Percentiles rank a stretch among this genome's conserved stretches.
These are phyloP conservation scores for Mycena alexandri DNA, from an alignment of 768 basidiomycete species.

Conservation along the genomic window DNA sequence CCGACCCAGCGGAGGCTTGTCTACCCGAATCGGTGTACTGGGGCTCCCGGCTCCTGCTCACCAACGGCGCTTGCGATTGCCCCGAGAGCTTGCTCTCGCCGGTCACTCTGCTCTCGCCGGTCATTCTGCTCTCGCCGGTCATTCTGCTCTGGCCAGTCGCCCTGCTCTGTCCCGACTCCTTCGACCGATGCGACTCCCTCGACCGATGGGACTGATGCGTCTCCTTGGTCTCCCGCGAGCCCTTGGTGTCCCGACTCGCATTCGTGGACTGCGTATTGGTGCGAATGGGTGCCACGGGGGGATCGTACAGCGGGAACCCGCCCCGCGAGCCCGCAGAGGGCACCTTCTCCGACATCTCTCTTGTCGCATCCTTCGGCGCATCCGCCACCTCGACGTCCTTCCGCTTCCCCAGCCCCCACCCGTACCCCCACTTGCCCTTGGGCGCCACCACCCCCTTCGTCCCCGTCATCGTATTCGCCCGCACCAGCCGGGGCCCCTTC, in stretches of 20 bases:
- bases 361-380: constrained; percentile 16
- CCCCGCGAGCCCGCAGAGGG: constrained; percentile 46
- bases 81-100: constrained; percentile 49
- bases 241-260: constrained; percentile 44
- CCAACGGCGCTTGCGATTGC: neutral
- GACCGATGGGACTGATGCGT: constrained; percentile 41
- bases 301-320: constrained; percentile 54
- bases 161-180: constrained; percentile 17
- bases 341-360: constrained; percentile 42
- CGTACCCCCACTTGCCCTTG: constrained; percentile 72
- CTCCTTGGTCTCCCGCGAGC: constrained; percentile 16
- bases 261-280: constrained; percentile 56
- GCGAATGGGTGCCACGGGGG: constrained; percentile 50
- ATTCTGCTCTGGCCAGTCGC: constrained; percentile 44
- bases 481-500: constrained; percentile 57
- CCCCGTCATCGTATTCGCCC: constrained; percentile 68
- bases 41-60: no score
- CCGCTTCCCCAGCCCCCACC: constrained; percentile 74
- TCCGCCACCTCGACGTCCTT: constrained; percentile 58
- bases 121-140: constrained; percentile 46
- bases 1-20: constrained; percentile 44
- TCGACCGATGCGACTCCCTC: constrained; percentile 22
- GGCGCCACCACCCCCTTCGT: constrained; percentile 62
- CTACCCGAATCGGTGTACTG: constrained; percentile 22
- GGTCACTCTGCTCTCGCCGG: constrained; percentile 46